Conservation (phyloP, 108 stramenopile genomes). For the Seminavis robusta region DNA sequence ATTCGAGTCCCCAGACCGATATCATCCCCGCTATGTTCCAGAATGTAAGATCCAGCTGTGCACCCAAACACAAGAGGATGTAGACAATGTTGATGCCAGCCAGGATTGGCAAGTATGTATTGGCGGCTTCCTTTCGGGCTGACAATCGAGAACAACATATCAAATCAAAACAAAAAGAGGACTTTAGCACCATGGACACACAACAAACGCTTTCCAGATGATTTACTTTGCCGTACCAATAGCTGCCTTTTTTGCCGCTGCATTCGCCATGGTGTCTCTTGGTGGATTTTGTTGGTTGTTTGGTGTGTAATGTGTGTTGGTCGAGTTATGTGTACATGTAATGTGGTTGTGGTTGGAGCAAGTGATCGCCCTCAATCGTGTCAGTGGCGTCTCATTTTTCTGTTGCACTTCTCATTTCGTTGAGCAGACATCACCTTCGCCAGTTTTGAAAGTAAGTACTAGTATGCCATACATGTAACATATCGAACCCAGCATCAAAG, state of each 20-base stretch:
- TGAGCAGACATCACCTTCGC: too few species aligned
- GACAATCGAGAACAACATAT: not conserved
- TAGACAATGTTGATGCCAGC: slow-evolving; percentile 35
- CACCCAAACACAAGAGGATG: slow-evolving; percentile 26
- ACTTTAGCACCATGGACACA: not conserved
- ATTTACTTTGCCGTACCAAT: slow-evolving; percentile 26
- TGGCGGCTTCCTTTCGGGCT: slow-evolving; percentile 42
- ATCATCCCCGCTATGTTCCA: slow-evolving; percentile 19
- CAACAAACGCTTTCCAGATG: not conserved
- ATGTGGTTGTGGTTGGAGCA: too few species aligned
- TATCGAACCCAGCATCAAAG: too few species aligned
- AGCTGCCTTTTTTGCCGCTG: slow-evolving; percentile 61
- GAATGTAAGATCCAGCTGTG: slow-evolving; percentile 10
- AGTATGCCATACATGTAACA: too few species aligned
- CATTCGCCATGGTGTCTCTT: slow-evolving; percentile 59
- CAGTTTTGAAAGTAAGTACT: too few species aligned
- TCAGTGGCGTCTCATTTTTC: too few species aligned
- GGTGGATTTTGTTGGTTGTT: too few species aligned
- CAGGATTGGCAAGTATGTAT: slow-evolving; percentile 47
- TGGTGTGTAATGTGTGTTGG: too few species aligned
- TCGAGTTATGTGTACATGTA: too few species aligned
- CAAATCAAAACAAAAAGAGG: not conserved
- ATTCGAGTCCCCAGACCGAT: slow-evolving; percentile 29
- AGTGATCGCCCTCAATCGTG: too few species aligned
- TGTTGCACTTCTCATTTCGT: too few species aligned